A percentile compares a stretch with the other conserved stretches of the same genome.
phyloP scores from a whole-genome alignment of 2,329 filamentous ascomycete genomes.

The Alternaria consortialis region DNA sequence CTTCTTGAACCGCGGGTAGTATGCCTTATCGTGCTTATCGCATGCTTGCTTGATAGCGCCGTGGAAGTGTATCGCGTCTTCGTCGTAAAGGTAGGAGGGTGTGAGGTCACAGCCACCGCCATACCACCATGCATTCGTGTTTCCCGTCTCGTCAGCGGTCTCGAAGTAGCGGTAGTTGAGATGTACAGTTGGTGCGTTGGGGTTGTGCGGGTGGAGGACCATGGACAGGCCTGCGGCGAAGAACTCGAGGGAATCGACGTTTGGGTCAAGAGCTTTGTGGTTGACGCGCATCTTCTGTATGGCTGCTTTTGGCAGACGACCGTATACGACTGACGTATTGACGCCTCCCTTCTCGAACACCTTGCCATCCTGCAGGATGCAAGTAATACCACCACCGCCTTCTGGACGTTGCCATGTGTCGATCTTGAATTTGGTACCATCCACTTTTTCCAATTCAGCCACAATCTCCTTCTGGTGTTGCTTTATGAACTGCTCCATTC shows the following conservation, averaged over 20 bases:
- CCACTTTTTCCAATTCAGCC: slow-evolving; percentile 79
- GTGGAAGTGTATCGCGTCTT: slow-evolving; percentile 98
- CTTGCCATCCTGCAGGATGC: slow-evolving; percentile 93
- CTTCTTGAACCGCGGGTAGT: slow-evolving; percentile 94
- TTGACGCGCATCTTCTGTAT: slow-evolving; percentile 87
- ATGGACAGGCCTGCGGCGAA: slow-evolving; percentile 94
- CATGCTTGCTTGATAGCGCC: slow-evolving; percentile 90
- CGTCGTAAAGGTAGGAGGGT: slow-evolving; percentile 92
- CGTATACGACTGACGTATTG: slow-evolving; percentile 94
- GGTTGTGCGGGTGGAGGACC: slow-evolving; percentile 92
- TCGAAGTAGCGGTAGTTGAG: slow-evolving; percentile 99
- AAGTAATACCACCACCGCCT: slow-evolving; percentile 92
- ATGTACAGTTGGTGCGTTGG: slow-evolving; percentile 96
- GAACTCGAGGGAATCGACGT: slow-evolving; percentile 87
- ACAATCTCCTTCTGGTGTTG: slow-evolving; percentile 91
- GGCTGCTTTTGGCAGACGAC: slow-evolving; percentile 83
- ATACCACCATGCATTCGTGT: slow-evolving; percentile 94
- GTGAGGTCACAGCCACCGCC: slow-evolving; percentile 95
- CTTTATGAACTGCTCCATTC: slow-evolving; percentile 97
- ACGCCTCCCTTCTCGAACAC: slow-evolving; percentile 98
- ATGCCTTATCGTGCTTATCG: slow-evolving; percentile 89
- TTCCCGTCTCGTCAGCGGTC: slow-evolving; percentile 84
- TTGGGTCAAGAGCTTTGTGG: slow-evolving; percentile 86
- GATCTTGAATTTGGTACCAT: slow-evolving; percentile 80
- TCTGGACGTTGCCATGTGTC: slow-evolving; percentile 89